Base-by-base conservation (phyloP, 2,329 filamentous ascomycete genomes). In the Arthrobotrys musiformis region DNA sequence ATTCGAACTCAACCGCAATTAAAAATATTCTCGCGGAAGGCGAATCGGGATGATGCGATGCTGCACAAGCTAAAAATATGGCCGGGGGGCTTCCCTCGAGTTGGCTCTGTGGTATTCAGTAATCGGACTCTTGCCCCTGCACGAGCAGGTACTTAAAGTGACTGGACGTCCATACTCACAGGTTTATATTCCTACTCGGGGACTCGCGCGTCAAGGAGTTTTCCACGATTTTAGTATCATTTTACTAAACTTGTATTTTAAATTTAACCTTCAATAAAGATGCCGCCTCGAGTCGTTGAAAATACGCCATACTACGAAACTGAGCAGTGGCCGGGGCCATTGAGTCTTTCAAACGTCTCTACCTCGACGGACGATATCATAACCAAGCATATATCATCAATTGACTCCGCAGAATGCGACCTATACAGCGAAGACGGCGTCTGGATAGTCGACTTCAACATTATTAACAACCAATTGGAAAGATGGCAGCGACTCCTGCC, bases 351-450 rank as follows among this genome's bases (percentile, higher is more conserved):
- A 6, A 58, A 24, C 22, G 30, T 37, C 8, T 58, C 54, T 24
- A 40, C 17, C 4, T 17, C 66, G 24, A 70, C 73, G 5, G 73
- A 77, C 17, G 8, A 56, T 11, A 42, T 26, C 7, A 62, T 77
- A 22, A 44, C 66, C 4, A 70, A 62, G 9, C 73, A 67, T 19
- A 52, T 77, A 11, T 8, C 7, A 17, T 61, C 50, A 4, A 67
- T 52, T 7, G 61, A 70, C 30, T 22, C 46, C 8, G 37, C 42
- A 4, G 28, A 70, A 8, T 67, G 60, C 19, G 60, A 62, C 1
- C 30, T 77, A 5, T 77, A 77, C 35, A 37, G 73, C 26, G 73
- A 77, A 35, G 73, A 77, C 33, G 73, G 73, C 4, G 60, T 77
- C 22, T 77, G 73, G 73, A 66, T 77, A 13, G 68, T 62, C 15